Evolutionary conservation across 2,329 filamentous ascomycete genomes (phyloP), one percentile per base, ranked within the genome.

Genomic region (Aureobasidium musti): DNA sequence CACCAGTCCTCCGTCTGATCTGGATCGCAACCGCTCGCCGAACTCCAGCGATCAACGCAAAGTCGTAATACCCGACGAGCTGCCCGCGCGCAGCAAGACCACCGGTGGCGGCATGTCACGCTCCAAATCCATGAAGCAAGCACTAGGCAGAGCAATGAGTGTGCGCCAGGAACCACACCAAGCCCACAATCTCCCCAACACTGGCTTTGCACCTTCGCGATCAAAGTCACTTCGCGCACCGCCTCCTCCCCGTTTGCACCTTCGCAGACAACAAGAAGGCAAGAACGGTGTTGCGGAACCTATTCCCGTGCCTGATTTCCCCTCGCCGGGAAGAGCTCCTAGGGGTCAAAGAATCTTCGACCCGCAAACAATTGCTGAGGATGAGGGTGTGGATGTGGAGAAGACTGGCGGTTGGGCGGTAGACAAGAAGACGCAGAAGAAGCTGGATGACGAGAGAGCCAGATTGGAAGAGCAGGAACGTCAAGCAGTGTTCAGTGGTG

Each of bases 381-480:
- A 59, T 30, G 63, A 65, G n/a, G 64, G 64, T n/a, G 33, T 59
- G 21, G 54, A 60, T 33, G 28, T 60, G n/a, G 63, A 54, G 14
- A 43, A 57, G 52, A 30, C n/a, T 11, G 64, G 64, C n/a, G 61
- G 61, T 7, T 66, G 64, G 64, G 64, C 64, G 14, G 43, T 66
- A 5, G 54, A 66, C 43, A 59, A 28, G 33, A 47, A 41, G 21
- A 66, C 54, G 23, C 64, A 66, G 53, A 50, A 66, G 30, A 66
- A 66, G 26, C 14, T 66, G 14, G 64, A 66, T 13, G 64, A 59
- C 5, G 53, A 66, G 64, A 33, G 53, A 0, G 33, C 43, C 2
- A 64, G 37, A n/a, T 23, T 54, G 13, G 64, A 66, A 21, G 53
- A 66, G 53, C 30, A 60, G 23, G 64, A 66, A 26, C 17, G 61